A percentile compares a stretch with the other conserved stretches of the same genome.
Evolutionary conservation across 2,329 filamentous ascomycete genomes (phyloP).

Genomic region (Aspergillus ruber): DNA sequence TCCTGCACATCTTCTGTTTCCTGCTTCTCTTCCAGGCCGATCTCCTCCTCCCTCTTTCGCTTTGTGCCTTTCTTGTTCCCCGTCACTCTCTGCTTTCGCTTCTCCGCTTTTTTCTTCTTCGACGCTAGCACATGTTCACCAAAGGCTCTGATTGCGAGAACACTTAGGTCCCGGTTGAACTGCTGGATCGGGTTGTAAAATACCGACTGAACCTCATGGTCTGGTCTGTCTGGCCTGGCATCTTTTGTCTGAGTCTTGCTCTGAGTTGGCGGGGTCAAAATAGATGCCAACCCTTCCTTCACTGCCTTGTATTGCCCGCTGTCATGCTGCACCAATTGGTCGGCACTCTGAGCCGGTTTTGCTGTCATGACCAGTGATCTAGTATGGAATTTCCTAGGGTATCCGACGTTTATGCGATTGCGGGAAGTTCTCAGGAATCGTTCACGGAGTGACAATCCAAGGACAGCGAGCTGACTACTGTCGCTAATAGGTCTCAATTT

Average conservation of each 20-base stretch:
- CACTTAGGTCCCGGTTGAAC: constrained; percentile 93
- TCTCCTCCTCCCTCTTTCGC: constrained; percentile 30
- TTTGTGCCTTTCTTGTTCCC: constrained; percentile 30
- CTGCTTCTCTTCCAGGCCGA: constrained; percentile 9
- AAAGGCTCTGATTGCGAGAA: constrained; percentile 85
- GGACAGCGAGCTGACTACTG: neutral
- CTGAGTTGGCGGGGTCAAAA: constrained; percentile 54
- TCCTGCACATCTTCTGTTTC: constrained; percentile 11
- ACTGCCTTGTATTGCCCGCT: constrained; percentile 54
- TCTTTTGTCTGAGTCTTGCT: constrained; percentile 40
- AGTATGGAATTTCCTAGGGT: constrained; percentile 1
- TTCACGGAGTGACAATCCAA: neutral
- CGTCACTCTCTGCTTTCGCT: constrained; percentile 29
- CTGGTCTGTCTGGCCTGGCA: constrained; percentile 32
- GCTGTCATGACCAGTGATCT: constrained; percentile 14
- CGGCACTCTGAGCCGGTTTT: constrained; percentile 13
- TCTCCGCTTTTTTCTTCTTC: constrained; percentile 46
- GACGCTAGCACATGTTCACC: constrained; percentile 59
- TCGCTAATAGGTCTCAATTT: neutral
- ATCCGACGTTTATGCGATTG: neutral
- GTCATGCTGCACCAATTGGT: constrained; percentile 35
- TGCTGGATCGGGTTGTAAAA: constrained; percentile 99
- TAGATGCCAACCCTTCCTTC: constrained; percentile 62
- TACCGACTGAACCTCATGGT: constrained; percentile 65
- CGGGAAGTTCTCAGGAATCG: neutral